Percentiles rank a stretch among this genome's conserved stretches.
These are phyloP conservation scores for Cladosporium austrohemisphaericum DNA, from an alignment of 2,329 filamentous ascomycete species.

Conservation along the genomic window DNA sequence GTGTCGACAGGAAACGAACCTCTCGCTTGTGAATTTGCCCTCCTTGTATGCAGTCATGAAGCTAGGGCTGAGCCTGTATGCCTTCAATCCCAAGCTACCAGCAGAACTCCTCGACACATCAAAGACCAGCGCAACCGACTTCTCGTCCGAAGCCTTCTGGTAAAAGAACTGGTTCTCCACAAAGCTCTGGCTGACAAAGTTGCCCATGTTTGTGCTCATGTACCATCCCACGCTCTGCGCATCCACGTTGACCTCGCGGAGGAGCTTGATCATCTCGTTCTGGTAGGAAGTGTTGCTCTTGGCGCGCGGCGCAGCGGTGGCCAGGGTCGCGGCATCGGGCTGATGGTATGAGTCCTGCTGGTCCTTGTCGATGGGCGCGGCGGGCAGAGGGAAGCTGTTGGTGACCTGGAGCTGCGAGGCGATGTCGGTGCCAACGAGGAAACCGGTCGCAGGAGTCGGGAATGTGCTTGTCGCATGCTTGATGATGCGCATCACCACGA, in stretches of 20 bases:
- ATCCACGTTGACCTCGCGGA: slow-evolving; percentile 96
- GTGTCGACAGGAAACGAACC: slow-evolving; percentile 54
- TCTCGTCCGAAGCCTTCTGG: slow-evolving; percentile 86
- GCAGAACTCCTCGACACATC: slow-evolving; percentile 94
- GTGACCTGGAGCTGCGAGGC: slow-evolving; percentile 81
- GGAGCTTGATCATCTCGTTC: slow-evolving; percentile 93
- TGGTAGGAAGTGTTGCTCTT: slow-evolving; percentile 88
- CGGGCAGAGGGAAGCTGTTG: slow-evolving; percentile 91
- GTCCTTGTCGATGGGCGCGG: slow-evolving; percentile 63
- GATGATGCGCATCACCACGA: slow-evolving; percentile 98
- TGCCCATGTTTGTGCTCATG: slow-evolving; percentile 97
- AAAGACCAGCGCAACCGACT: slow-evolving; percentile 77
- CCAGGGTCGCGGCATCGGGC: slow-evolving; percentile 66
- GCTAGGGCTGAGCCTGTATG: slow-evolving; percentile 79
- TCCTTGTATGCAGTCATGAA: slow-evolving; percentile 95
- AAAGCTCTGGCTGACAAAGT: slow-evolving; percentile 91
- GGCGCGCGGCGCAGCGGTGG: slow-evolving; percentile 83
- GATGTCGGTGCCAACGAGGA: slow-evolving; percentile 88
- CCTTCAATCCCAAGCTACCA: slow-evolving; percentile 81
- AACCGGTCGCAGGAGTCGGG: slow-evolving; percentile 84
- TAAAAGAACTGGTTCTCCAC: slow-evolving; percentile 98
- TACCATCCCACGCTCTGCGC: slow-evolving; percentile 99
- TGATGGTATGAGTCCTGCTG: slow-evolving; percentile 69
- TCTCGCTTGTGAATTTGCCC: slow-evolving; percentile 94
- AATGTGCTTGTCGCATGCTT: slow-evolving; percentile 88